Base-by-base conservation (phyloP, 345 rosid genomes). In the Eucalyptus decipiens region DNA sequence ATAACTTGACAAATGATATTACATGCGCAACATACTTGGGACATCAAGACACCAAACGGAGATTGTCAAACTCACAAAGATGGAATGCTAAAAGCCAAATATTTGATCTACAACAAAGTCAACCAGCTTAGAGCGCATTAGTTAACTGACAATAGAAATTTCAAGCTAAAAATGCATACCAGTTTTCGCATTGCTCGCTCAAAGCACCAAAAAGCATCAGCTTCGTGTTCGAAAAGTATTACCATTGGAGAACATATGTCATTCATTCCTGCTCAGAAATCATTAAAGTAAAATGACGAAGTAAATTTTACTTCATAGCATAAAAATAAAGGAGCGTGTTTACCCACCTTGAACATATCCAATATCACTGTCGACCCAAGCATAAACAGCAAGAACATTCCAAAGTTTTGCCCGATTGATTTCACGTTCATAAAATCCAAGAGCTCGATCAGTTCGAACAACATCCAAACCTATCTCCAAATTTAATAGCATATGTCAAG, bases 141-240 rank as follows among this genome's bases (percentile, higher is more conserved):
- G 85, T 21, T 40, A 40, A 23, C 21, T 42, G 30, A 89, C 32
- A 45, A 58, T 9, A 49, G 56, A 21, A 40, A 86, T 23, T 49
- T 50, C 88, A 52, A 45, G 72, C 23, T 24, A 56, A 51, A 45
- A 54, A 37, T 50, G 80, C 91, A 87, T 93, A 97, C 98, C 96
- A 97, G 91, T 94, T 95, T 96, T 86, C 96, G 95, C 99, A 97
- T 97, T 67, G 85, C 85, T 65, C 96, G 95, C 90, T 96, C 97
- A 93, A 95, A 97, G 94, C 99, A 97, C 99, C 99, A 97, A 90
- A 94, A 97, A 65, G 99, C 98, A 89, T 97, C 99, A 18, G 96
- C 99, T 94, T 97, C 99, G 87, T 97, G 91, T 90, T 97, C 98
- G 34, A 96, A 90, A 93, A 97, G 99, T 90, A 97, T 93, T 86